A percentile compares a stretch with the other conserved stretches of the same genome.
Evolutionary conservation across 1,284 basidiomycete species (phyloP).

Genomic region (Spongispora temasekensis): DNA sequence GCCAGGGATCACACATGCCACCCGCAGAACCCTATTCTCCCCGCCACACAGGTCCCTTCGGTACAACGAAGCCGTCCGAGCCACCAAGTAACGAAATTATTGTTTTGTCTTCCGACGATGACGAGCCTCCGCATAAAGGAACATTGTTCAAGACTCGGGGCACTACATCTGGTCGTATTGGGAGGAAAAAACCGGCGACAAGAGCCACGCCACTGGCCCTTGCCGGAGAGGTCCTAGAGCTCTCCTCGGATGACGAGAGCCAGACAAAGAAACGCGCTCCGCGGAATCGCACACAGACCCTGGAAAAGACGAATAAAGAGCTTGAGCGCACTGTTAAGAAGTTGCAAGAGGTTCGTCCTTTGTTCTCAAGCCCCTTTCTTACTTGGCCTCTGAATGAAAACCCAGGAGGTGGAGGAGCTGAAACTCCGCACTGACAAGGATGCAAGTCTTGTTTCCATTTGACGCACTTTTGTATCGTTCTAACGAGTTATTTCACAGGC

Average conservation of each 20-base stretch:
- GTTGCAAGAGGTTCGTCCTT: slow-evolving; percentile 22
- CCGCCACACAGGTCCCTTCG: slow-evolving; percentile 8
- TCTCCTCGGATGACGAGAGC: slow-evolving; percentile 34
- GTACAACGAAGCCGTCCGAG: slow-evolving; percentile 18
- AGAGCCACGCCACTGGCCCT: background rate
- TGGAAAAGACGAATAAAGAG: slow-evolving; percentile 9
- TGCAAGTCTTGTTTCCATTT: too few species aligned
- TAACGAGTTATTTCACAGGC: too few species aligned
- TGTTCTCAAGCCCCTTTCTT: background rate
- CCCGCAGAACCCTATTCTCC: slow-evolving; percentile 2
- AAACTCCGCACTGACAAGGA: slow-evolving; percentile 14
- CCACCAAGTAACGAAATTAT: slow-evolving; percentile 44
- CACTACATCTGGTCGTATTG: too few species aligned
- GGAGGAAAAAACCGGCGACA: slow-evolving; percentile 16
- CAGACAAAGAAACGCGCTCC: slow-evolving; percentile 7
- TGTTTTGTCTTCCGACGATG: slow-evolving; percentile 60
- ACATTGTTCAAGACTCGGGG: slow-evolving; percentile 31
- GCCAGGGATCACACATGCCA: slow-evolving; percentile 12
- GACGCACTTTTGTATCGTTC: too few species aligned
- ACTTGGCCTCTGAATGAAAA: slow-evolving; percentile 15
- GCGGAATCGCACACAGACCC: slow-evolving; percentile 6
- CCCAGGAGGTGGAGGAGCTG: slow-evolving; percentile 23
- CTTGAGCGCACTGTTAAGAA: slow-evolving; percentile 22
- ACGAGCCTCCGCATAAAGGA: slow-evolving; percentile 35
- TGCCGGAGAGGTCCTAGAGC: slow-evolving; percentile 26